Conservation (phyloP, 2,329 filamentous ascomycete genomes). For the Ceratocystis cubensis region DNA sequence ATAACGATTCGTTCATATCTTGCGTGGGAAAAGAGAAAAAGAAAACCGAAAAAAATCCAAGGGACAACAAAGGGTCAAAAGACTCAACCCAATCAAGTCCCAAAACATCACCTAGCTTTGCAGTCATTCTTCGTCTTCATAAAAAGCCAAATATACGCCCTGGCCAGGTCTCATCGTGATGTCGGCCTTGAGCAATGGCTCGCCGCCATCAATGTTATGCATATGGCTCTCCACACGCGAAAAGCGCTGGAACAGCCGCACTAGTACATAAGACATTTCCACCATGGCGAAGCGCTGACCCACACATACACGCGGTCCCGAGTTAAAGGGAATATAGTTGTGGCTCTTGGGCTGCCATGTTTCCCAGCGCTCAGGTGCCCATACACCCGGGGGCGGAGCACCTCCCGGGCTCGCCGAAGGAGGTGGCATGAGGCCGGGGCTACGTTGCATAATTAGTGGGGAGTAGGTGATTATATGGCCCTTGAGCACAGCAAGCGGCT, state of each 20-base stretch:
- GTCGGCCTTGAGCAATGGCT: conserved; percentile 43
- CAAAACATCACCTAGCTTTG: not conserved
- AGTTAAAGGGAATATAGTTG: conserved; percentile 66
- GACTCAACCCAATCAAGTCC: not conserved
- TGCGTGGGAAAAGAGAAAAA: not conserved
- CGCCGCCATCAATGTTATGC: conserved; percentile 41
- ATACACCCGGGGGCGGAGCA: conserved; percentile 38
- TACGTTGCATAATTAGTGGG: conserved; percentile 60
- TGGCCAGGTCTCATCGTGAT: conserved; percentile 48
- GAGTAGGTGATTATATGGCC: conserved; percentile 55
- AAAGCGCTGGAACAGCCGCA: conserved; percentile 60
- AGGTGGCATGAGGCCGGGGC: conserved; percentile 47
- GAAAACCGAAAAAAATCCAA: not conserved
- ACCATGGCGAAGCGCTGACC: conserved; percentile 73
- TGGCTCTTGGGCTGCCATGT: conserved; percentile 51
- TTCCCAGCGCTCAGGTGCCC: conserved; percentile 56
- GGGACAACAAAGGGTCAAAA: not conserved
- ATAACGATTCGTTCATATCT: not conserved
- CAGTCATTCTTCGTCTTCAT: conserved; percentile 31
- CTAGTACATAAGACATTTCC: conserved; percentile 61
- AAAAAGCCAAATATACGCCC: conserved; percentile 47
- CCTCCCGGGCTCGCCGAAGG: conserved; percentile 28
- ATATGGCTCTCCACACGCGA: conserved; percentile 48
- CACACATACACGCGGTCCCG: conserved; percentile 60
- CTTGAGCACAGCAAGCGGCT: conserved; percentile 53